These are phyloP conservation scores for Xylaria sp. DNA, from an alignment of 2,329 filamentous ascomycete species.

Conservation along the genomic window DNA sequence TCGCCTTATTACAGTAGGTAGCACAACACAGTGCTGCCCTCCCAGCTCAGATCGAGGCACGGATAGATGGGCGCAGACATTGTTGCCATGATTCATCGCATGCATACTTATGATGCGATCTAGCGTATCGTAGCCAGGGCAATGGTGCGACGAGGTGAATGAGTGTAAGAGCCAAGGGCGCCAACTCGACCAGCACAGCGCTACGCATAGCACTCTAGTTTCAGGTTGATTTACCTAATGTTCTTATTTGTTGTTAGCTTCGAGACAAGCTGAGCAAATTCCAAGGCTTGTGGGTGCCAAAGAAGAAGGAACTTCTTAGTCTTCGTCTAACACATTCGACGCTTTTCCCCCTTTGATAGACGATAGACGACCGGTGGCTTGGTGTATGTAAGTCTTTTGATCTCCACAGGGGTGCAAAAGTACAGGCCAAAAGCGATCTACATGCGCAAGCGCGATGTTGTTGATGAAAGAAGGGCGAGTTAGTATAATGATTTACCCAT, in stretches of 20 bases:
- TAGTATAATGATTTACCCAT: not conserved
- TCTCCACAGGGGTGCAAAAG: constrained; percentile 22
- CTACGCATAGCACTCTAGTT: not conserved
- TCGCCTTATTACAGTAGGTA: not conserved
- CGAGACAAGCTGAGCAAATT: constrained; percentile 1
- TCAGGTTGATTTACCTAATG: not conserved
- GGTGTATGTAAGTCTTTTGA: constrained; percentile 9
- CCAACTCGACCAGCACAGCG: not conserved
- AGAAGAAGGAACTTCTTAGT: not conserved
- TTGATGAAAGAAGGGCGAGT: not conserved
- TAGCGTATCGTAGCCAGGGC: not conserved
- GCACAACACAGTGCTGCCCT: not conserved
- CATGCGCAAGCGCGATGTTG: not conserved
- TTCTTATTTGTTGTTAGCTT: constrained; percentile 20
- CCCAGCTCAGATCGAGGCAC: not conserved
- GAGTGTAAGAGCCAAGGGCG: not conserved
- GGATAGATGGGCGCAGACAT: not conserved
- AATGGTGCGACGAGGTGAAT: too few relatives aligned
- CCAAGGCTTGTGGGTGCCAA: not conserved
- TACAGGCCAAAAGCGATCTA: not conserved
- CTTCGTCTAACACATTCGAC: not conserved
- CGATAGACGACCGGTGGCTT: constrained; percentile 3
- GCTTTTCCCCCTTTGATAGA: not conserved
- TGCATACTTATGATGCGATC: not conserved
- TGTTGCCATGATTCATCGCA: constrained; percentile 13